A percentile compares a stretch with the other conserved stretches of the same genome.
phyloP scores from a whole-genome alignment of 1,284 basidiomycete species.

The Ganoderma lingzhi region DNA sequence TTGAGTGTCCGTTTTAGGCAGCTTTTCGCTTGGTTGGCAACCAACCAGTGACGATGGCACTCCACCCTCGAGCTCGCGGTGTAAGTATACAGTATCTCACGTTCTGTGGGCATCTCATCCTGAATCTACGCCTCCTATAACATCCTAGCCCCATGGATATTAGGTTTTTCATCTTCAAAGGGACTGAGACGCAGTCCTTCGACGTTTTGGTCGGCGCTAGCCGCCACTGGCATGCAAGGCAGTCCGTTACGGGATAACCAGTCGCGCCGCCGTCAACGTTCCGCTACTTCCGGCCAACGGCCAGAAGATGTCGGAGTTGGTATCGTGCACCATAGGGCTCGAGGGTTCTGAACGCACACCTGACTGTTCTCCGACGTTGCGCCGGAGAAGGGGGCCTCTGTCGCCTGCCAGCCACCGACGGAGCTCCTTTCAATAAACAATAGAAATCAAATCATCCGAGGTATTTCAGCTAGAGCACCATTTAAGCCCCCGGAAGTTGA shows the following conservation, averaged over 20 bases:
- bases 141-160: no score
- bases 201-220: background rate
- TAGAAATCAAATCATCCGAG: background rate
- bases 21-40: background rate
- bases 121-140: background rate
- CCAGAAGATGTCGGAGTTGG: background rate
- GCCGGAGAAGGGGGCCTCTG: background rate
- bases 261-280: background rate
- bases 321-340: constrained; percentile 16
- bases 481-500: background rate
- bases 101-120: background rate
- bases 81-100: background rate
- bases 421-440: background rate
- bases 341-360: constrained; percentile 24
- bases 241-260: background rate
- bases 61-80: no score
- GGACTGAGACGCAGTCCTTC: background rate
- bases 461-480: background rate
- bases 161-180: background rate
- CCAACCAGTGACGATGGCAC: background rate
- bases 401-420: background rate
- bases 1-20: constrained; percentile 13
- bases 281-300: background rate
- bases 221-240: background rate
- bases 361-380: constrained; percentile 36